Evolutionary conservation across 2,329 filamentous ascomycete genomes (phyloP).

Genomic region (Sclerotinia glacialis): DNA sequence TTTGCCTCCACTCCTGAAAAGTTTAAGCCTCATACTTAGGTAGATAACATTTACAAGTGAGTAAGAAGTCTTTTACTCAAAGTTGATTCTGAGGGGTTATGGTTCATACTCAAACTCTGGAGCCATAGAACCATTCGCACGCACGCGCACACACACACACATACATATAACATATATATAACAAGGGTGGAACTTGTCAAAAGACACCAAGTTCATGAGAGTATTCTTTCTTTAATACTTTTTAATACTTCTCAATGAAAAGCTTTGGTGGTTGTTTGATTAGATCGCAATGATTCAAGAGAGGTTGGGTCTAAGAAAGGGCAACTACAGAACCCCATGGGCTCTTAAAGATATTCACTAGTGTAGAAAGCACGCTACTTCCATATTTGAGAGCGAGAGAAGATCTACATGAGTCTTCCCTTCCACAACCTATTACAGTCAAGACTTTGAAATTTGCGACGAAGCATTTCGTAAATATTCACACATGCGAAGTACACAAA

Average conservation of each 20-base stretch:
- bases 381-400: neutral
- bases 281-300: neutral
- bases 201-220: neutral
- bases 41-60: neutral
- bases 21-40: too few species aligned
- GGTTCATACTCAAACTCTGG: neutral
- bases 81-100: neutral
- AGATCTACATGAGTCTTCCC: neutral
- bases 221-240: neutral
- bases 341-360: neutral
- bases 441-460: neutral
- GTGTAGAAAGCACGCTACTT: neutral
- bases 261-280: neutral
- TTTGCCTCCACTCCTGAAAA: neutral
- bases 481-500: neutral
- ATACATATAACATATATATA: too few species aligned
- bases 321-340: neutral
- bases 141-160: too few species aligned
- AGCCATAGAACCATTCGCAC: neutral
- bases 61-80: slow-evolving; percentile 13
- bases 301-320: neutral
- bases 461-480: neutral
- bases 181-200: neutral
- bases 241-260: neutral
- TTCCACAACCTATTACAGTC: neutral